Base-by-base conservation (phyloP, 176 grass and related monocot species). In the Avena sativa region DNA sequence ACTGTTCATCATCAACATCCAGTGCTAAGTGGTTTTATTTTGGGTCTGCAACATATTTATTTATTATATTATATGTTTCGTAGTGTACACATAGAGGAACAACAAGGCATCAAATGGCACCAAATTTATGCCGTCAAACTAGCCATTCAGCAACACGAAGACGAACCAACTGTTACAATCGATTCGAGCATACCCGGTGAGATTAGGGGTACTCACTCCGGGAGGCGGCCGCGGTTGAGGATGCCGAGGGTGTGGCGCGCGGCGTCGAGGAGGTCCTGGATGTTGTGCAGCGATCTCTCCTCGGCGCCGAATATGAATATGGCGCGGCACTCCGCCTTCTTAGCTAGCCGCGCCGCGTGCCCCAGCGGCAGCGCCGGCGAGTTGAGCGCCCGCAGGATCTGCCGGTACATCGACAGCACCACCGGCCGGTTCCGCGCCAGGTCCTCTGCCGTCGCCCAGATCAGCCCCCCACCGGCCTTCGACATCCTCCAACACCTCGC, bases 201-300 rank as follows among this genome's bases (percentile, higher is more conserved):
- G 52, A 15, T 68, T 51, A 25, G 34, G 61, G 60, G 70, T 49
- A 74, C 57, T 21, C 26, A 19, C 83, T 89, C 87, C n/a, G 93
- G 93, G 80, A 98, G 76, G 79, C 94, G 89, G 38, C 97, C 90
- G 76, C 90, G 82, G 74, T 93, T 91, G 60, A 98, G 86, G 81
- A 96, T 47, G 21, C 90, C 91, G 23, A 96, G 61, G 15, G 94
- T 87, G 89, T 98, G 76, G 60, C 83, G 88, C 48, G 90, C 92
- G 36, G 97, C 76, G 73, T 94, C 89, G 64, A 98, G 85, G 82
- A 98, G 86, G 70, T 98, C 92, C 11, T 79, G 75, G 52, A 94
- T 98, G 84, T 96, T 96, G 89, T 96, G 96, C 26, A 96, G 25
- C 25, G 92, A 98, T 63, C 82, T 79, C 82, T 96, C 97, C 87